These are phyloP conservation scores for Lunasporangiospora selenospora DNA, from an alignment of 192 early-diverging fungal genomes.

Conservation along the genomic window DNA sequence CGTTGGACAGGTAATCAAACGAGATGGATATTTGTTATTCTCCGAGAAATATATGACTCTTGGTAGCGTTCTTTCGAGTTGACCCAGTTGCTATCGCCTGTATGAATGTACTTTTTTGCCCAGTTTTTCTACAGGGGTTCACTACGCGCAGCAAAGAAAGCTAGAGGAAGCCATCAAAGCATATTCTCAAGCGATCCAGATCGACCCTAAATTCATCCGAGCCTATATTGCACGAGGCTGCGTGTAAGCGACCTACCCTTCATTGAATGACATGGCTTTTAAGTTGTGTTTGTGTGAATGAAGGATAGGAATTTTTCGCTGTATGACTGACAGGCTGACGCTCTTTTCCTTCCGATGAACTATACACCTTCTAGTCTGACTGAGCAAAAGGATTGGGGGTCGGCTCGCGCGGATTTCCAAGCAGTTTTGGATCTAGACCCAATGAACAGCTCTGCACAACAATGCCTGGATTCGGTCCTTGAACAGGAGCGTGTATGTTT, in stretches of 20 bases:
- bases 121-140: slow-evolving; percentile 28
- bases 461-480: slow-evolving; percentile 34
- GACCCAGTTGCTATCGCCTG: too few species aligned
- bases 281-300: too few species aligned
- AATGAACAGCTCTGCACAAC: slow-evolving; percentile 15
- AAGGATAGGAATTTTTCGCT: too few species aligned
- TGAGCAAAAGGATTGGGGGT: slow-evolving; percentile 22
- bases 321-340: too few species aligned
- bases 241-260: slow-evolving; percentile 45
- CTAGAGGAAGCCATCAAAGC: slow-evolving; percentile 38
- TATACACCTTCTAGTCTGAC: slow-evolving; percentile 23
- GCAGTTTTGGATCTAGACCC: slow-evolving; percentile 28
- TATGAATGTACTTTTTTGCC: neutral
- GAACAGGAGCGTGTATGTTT: slow-evolving; percentile 21
- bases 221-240: slow-evolving; percentile 43
- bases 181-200: slow-evolving; percentile 42
- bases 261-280: too few species aligned
- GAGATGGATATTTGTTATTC: neutral
- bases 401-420: slow-evolving; percentile 36
- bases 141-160: slow-evolving; percentile 23
- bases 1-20: slow-evolving; percentile 41
- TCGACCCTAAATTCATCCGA: slow-evolving; percentile 26
- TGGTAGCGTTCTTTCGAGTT: too few species aligned
- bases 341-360: too few species aligned
- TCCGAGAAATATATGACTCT: too few species aligned